Conservation (phyloP, 2,329 filamentous ascomycete genomes). For the Penicillium sp. region DNA sequence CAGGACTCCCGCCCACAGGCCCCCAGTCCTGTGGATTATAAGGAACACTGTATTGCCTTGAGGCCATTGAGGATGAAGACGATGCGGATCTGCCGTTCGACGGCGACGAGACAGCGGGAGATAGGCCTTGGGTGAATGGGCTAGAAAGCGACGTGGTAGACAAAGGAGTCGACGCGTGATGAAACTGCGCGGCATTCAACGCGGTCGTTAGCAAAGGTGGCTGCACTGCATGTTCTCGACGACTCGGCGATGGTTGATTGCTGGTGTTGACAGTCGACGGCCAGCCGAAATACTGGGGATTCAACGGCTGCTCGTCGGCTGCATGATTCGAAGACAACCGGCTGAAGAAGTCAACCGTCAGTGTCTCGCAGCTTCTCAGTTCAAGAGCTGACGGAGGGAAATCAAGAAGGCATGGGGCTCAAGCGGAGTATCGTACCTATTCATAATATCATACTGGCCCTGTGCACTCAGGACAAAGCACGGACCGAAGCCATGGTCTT, state of each 20-base stretch:
- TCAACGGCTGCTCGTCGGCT: slow-evolving; percentile 35
- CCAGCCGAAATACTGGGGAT: slow-evolving; percentile 33
- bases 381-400: background rate
- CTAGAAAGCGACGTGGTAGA: slow-evolving; percentile 48
- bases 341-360: slow-evolving; percentile 30
- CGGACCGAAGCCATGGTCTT: slow-evolving; percentile 32
- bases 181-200: slow-evolving; percentile 40
- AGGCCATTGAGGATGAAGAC: slow-evolving; percentile 44
- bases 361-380: slow-evolving; percentile 12
- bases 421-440: slow-evolving; percentile 35
- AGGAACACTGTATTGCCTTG: slow-evolving; percentile 47
- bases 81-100: slow-evolving; percentile 36
- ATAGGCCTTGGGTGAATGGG: slow-evolving; percentile 44
- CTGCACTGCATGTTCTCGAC: slow-evolving; percentile 46
- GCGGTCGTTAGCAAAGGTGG: slow-evolving; percentile 47
- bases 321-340: slow-evolving; percentile 35
- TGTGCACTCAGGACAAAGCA: slow-evolving; percentile 25
- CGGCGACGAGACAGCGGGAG: slow-evolving; percentile 41
- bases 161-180: slow-evolving; percentile 41
- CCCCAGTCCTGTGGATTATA: slow-evolving; percentile 55
- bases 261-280: slow-evolving; percentile 32
- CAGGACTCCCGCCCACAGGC: slow-evolving; percentile 35
- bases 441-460: slow-evolving; percentile 44
- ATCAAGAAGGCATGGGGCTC: slow-evolving; percentile 4
- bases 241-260: slow-evolving; percentile 40